A percentile compares a stretch with the other conserved stretches of the same genome.
Conservation (phyloP, 139 green algal genomes). For the Penium margaritaceum region DNA sequence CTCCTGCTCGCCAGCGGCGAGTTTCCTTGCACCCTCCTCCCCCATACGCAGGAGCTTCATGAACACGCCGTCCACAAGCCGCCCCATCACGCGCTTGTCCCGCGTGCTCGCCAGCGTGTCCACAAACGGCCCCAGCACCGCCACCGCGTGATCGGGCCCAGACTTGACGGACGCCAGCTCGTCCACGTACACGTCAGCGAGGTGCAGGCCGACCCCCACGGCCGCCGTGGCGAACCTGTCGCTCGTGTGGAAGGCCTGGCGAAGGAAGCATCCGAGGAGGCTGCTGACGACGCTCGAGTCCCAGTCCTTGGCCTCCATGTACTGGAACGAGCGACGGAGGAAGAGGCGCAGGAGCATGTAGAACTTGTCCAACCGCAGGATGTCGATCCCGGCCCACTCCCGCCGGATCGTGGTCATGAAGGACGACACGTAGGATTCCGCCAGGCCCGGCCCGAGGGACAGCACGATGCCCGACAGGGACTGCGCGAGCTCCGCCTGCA, state of each 20-base stretch:
- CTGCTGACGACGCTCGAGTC: constrained; percentile 23
- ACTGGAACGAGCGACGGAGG: constrained; percentile 48
- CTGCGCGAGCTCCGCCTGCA: constrained; percentile 63
- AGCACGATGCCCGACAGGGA: constrained; percentile 25
- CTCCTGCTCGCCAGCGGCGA: not conserved
- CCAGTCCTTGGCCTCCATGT: constrained; percentile 49
- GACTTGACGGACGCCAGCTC: constrained; percentile 46
- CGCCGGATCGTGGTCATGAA: constrained; percentile 51
- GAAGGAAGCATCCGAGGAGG: not conserved
- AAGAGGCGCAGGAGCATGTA: constrained; percentile 79
- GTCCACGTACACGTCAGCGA: constrained; percentile 67
- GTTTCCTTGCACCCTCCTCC: not conserved
- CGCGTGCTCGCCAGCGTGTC: not conserved
- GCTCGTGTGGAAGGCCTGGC: constrained; percentile 5
- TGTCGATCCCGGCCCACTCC: constrained; percentile 85
- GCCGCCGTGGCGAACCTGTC: constrained; percentile 3
- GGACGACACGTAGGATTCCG: constrained; percentile 9
- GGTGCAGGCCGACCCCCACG: constrained; percentile 25
- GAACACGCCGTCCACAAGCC: constrained; percentile 15
- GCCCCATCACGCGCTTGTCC: constrained; percentile 11
- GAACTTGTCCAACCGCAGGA: constrained; percentile 86
- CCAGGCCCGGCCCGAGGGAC: not conserved
- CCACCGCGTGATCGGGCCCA: constrained; percentile 26
- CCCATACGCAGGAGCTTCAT: not conserved
- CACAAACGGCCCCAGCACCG: constrained; percentile 58